Percentiles rank a stretch among this genome's conserved stretches.
Conservation (phyloP, 2,329 filamentous ascomycete species). For the Amauroascus niger region DNA sequence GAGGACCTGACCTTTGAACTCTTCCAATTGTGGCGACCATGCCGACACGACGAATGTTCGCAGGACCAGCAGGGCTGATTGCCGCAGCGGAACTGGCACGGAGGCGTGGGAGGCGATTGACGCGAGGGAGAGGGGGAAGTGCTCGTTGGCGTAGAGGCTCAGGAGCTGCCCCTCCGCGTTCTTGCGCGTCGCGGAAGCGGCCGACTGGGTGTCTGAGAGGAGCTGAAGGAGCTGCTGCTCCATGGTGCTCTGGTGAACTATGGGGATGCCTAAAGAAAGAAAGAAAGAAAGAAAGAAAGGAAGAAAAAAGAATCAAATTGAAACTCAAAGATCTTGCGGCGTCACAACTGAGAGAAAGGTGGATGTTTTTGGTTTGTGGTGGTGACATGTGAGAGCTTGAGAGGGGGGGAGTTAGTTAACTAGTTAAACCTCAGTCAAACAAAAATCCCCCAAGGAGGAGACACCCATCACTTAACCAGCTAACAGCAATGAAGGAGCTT, state of each 20-base stretch:
- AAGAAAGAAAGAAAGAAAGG: not conserved
- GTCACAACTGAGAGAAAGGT: not conserved
- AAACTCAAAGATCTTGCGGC: not conserved
- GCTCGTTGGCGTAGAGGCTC: slow-evolving; percentile 55
- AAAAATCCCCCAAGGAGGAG: no score
- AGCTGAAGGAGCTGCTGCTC: slow-evolving; percentile 86
- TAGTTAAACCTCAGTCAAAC: not conserved
- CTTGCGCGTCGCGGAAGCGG: slow-evolving; percentile 66
- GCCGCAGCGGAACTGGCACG: slow-evolving; percentile 64
- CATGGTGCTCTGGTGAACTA: slow-evolving; percentile 46
- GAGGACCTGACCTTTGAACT: slow-evolving; percentile 57
- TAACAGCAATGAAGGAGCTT: no score
- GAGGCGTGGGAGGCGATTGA: slow-evolving; percentile 69
- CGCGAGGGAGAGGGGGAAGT: slow-evolving; percentile 69
- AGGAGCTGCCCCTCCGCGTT: slow-evolving; percentile 77
- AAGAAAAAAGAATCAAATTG: not conserved
- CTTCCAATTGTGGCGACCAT: slow-evolving; percentile 69
- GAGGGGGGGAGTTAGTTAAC: no score
- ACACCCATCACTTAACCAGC: no score
- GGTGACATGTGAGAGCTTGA: not conserved
- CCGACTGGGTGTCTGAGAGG: slow-evolving; percentile 73
- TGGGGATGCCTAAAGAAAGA: not conserved
- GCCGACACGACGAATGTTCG: slow-evolving; percentile 74
- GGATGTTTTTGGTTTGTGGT: not conserved
- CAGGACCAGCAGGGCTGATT: slow-evolving; percentile 69